Base-by-base conservation (phyloP, 768 basidiomycete species). In the Albatrellus ellisii region DNA sequence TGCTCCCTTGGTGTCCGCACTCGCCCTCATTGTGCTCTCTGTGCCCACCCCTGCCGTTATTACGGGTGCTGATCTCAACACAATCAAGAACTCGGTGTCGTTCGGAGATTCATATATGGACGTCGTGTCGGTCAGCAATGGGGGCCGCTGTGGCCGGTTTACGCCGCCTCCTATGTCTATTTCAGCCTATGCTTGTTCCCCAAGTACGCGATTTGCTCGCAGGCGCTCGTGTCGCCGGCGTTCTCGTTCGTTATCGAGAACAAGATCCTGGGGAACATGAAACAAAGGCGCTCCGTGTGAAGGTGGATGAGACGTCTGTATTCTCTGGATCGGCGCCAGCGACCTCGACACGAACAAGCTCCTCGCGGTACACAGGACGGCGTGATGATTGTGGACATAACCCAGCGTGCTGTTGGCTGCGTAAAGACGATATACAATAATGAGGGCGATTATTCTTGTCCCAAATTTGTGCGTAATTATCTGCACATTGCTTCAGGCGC, bases 21-120 rank as follows among this genome's bases (percentile, higher is more conserved):
- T n/a, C n/a, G n/a, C n/a, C n/a, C n/a, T n/a, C n/a, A n/a, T n/a
- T n/a, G n/a, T n/a, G n/a, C n/a, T n/a, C n/a, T n/a, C n/a, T n/a
- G n/a, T n/a, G n/a, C n/a, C n/a, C n/a, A n/a, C n/a, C n/a, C n/a
- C n/a, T n/a, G n/a, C n/a, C n/a, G n/a, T n/a, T n/a, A n/a, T n/a
- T n/a, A n/a, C n/a, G n/a, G n/a, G n/a, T n/a, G n/a, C n/a, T n/a
- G n/a, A n/a, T n/a, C n/a, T n/a, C n/a, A n/a, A n/a, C n/a, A n/a
- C n/a, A 21, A 36, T 43, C 10, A 43, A 37, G 22, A 36, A 29
- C 26, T 62, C 80, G 11, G 78, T 77, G 41, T 77, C 77, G 0
- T 82, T 82, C 43, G 78, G 79, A 3, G 78, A 80, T 57, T 73
- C 70, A 38, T 79, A 76, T 51, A 75, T 74, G 0, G 78, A 80